Evolutionary conservation across 139 green algal species (phyloP).

Genomic region (Micractinium sp.): DNA sequence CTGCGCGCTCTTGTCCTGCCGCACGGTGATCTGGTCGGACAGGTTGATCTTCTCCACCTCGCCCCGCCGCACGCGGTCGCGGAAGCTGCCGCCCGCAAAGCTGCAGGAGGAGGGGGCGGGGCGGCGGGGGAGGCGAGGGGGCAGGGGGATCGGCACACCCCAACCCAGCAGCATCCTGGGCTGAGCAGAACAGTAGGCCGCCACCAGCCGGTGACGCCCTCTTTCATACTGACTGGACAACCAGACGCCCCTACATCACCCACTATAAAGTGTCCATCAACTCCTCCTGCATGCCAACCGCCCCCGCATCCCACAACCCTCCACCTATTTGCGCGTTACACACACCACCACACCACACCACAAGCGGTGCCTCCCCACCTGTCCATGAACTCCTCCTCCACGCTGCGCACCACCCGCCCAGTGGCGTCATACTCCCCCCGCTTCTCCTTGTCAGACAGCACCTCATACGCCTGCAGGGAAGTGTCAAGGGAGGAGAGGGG

Average conservation of each 20-base stretch:
- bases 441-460: constrained; percentile 71
- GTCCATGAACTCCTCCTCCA: constrained; percentile 83
- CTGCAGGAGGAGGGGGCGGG: neutral
- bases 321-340: neutral
- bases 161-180: neutral
- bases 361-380: no score
- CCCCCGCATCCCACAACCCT: neutral
- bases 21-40: constrained; percentile 75
- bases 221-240: no score
- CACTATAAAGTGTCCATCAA: no score
- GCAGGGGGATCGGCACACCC: neutral
- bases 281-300: no score
- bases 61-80: constrained; percentile 46
- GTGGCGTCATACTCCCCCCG: constrained; percentile 79
- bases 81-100: constrained; percentile 33
- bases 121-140: neutral
- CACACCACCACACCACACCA: neutral
- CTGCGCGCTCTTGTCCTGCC: constrained; percentile 49
- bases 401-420: constrained; percentile 66
- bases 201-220: no score
- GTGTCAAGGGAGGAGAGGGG: neutral
- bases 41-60: constrained; percentile 50
- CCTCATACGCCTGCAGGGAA: constrained; percentile 59
- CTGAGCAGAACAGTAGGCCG: no score
- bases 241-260: no score